A percentile compares a stretch with the other conserved stretches of the same genome.
Evolutionary conservation across 2,329 filamentous ascomycete genomes (phyloP).

Genomic region (Pezicula rhizophila): DNA sequence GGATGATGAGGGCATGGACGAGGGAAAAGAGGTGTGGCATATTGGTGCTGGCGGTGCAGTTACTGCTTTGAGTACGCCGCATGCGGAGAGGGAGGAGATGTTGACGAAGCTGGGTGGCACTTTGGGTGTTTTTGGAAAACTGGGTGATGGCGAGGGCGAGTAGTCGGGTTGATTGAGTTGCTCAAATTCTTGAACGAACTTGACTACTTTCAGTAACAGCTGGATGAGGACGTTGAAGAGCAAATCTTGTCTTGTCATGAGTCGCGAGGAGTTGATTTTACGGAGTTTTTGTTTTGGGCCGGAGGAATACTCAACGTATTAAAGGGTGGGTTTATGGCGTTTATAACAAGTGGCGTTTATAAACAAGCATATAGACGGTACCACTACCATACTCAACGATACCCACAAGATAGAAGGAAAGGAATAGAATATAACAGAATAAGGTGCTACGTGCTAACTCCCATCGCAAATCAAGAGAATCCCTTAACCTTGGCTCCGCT

Average conservation of each 20-base stretch:
- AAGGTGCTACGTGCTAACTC: background rate
- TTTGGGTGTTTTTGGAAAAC: slow-evolving; percentile 18
- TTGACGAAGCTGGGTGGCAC: slow-evolving; percentile 51
- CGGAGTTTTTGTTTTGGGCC: too few relatives aligned
- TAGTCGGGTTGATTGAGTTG: too few relatives aligned
- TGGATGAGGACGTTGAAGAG: too few relatives aligned
- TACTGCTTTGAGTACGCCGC: slow-evolving; percentile 73
- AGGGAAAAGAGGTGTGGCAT: slow-evolving; percentile 58
- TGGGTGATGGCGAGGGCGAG: too few relatives aligned
- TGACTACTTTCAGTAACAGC: too few relatives aligned
- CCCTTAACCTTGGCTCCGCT: background rate
- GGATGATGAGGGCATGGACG: slow-evolving; percentile 49
- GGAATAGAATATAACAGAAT: background rate
- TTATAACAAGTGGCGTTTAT: background rate
- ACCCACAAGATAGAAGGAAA: background rate
- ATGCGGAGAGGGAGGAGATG: slow-evolving; percentile 90
- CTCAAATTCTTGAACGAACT: too few relatives aligned
- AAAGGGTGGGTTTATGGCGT: background rate
- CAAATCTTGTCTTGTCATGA: too few relatives aligned
- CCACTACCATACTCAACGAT: slow-evolving; percentile 2
- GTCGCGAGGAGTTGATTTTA: too few relatives aligned
- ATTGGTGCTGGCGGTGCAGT: slow-evolving; percentile 89
- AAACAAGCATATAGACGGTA: slow-evolving; percentile 1
- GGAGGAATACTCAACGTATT: slow-evolving; percentile 6
- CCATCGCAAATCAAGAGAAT: too few relatives aligned